phyloP scores from a whole-genome alignment of 2,329 filamentous ascomycete genomes.

The Aspergillus tubingensis region DNA sequence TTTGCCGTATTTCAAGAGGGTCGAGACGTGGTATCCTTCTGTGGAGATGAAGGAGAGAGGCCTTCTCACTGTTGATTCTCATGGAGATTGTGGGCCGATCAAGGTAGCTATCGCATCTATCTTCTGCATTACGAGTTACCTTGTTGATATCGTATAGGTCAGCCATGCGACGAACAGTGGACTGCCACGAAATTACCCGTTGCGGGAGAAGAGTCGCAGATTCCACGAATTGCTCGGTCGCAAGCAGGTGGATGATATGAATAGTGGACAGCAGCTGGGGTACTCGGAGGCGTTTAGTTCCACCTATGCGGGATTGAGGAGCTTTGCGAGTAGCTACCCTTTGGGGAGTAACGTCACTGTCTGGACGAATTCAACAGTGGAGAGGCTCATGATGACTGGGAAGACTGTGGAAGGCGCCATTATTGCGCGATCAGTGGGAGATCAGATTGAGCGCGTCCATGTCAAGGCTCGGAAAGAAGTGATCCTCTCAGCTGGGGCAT shows the following conservation, averaged over 20 bases:
- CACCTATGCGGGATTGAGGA: not conserved
- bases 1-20: slow-evolving; percentile 1
- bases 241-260: not conserved
- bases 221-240: not conserved
- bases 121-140: not conserved
- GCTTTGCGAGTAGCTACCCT: not conserved
- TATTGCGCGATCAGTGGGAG: not conserved
- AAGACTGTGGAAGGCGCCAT: not conserved
- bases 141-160: not conserved
- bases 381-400: not conserved
- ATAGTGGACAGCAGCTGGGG: not conserved
- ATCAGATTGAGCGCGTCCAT: not conserved
- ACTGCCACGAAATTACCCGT: not conserved
- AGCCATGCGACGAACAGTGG: slow-evolving; percentile 4
- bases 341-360: not conserved
- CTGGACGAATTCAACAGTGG: not conserved
- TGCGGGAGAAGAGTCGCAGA: not conserved
- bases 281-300: slow-evolving; percentile 4
- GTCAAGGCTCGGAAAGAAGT: not conserved
- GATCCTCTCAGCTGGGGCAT: not conserved
- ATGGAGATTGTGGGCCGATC: not conserved
- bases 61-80: not conserved
- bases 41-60: not conserved
- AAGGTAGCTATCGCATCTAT: not conserved
- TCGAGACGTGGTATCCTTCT: not conserved